A percentile compares a stretch with the other conserved stretches of the same genome.
phyloP scores from a whole-genome alignment of 2,329 filamentous ascomycete species.

The Colletotrichum navitas region DNA sequence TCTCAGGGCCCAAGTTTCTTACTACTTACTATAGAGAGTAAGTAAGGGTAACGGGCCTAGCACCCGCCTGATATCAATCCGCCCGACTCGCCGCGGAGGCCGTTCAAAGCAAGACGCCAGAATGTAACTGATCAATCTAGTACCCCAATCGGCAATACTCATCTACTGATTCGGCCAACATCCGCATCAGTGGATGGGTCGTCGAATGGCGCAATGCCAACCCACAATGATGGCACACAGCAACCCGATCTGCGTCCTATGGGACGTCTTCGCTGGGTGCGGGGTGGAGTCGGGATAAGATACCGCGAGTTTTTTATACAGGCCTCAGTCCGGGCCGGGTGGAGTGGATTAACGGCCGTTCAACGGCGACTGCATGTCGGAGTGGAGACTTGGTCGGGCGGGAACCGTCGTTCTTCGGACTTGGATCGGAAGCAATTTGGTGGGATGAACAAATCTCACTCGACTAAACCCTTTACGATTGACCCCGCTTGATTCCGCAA shows the following conservation, averaged over 20 bases:
- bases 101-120: not conserved
- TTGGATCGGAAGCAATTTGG: not conserved
- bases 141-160: not conserved
- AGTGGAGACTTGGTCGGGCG: conserved; percentile 1
- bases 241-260: conserved; percentile 27
- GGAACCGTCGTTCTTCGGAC: conserved; percentile 13
- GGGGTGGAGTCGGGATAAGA: not conserved
- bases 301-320: not conserved
- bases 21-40: too few relatives aligned
- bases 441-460: conserved; percentile 9
- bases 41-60: too few relatives aligned
- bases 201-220: conserved; percentile 36
- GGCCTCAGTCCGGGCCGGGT: not conserved
- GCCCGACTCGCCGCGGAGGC: conserved; percentile 20
- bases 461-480: not conserved
- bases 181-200: conserved; percentile 30
- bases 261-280: not conserved
- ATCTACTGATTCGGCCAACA: conserved; percentile 22
- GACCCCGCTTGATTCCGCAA: conserved; percentile 18
- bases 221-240: conserved; percentile 36
- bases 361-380: conserved; percentile 3
- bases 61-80: conserved; percentile 1
- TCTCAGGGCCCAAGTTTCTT: too few relatives aligned
- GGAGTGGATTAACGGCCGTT: not conserved
- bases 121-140: not conserved